Evolutionary conservation across 2,329 filamentous ascomycete genomes (phyloP).

Genomic region (Myriosclerotinia curreyana): DNA sequence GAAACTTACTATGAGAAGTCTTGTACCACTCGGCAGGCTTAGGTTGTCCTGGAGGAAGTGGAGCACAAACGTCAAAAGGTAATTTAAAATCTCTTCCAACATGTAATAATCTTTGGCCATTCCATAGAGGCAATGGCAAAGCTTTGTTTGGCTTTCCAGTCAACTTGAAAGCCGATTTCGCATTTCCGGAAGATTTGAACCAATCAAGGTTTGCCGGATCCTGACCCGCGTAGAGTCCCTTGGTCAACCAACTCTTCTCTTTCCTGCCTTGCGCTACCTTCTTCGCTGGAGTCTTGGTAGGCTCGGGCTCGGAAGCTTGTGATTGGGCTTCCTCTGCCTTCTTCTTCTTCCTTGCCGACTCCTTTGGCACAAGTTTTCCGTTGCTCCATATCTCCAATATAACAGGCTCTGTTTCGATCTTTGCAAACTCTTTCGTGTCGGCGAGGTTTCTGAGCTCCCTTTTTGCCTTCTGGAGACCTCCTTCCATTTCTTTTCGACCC

Average conservation of each 20-base stretch:
- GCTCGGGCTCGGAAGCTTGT: conserved; percentile 12
- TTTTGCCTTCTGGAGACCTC: conserved; percentile 44
- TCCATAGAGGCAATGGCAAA: conserved; percentile 76
- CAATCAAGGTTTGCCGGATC: conserved; percentile 40
- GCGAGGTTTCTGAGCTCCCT: conserved; percentile 59
- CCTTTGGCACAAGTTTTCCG: conserved; percentile 54
- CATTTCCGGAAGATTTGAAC: conserved; percentile 29
- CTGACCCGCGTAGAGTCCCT: conserved; percentile 87
- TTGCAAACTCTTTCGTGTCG: conserved; percentile 61
- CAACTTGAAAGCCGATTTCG: conserved; percentile 39
- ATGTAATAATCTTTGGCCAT: conserved; percentile 67
- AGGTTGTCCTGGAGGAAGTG: conserved; percentile 77
- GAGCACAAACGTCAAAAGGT: conserved; percentile 86
- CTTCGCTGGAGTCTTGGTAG: conserved; percentile 9
- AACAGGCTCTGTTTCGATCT: conserved; percentile 57
- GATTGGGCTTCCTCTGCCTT: conserved; percentile 36
- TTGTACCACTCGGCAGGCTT: conserved; percentile 93
- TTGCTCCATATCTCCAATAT: conserved; percentile 62
- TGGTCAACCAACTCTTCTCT: conserved; percentile 59
- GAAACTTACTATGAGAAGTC: conserved; percentile 76
- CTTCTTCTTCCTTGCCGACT: conserved; percentile 41
- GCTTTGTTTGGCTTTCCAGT: conserved; percentile 52
- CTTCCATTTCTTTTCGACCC: conserved; percentile 52
- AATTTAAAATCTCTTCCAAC: conserved; percentile 79
- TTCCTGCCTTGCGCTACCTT: conserved; percentile 32